Conservation (phyloP, 805 yeast species). For the Spathaspora arborariae region DNA sequence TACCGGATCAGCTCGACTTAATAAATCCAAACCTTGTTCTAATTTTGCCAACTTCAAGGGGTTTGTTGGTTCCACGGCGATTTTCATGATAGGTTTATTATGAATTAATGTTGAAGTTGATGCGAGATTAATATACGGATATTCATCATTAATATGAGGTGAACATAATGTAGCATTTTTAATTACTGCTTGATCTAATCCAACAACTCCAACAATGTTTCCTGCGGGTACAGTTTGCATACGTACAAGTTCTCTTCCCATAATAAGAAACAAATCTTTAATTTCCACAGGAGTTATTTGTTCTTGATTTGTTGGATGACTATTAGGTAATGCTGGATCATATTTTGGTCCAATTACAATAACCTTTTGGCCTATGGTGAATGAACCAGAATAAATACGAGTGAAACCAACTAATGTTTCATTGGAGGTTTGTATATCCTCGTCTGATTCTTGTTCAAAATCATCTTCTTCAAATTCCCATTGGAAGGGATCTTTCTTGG, state of each 20-base stretch:
- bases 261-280: conserved; percentile 69
- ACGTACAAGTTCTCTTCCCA: conserved; percentile 88
- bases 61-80: conserved; percentile 92
- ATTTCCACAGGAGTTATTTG: conserved; percentile 59
- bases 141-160: conserved; percentile 51
- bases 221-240: conserved; percentile 88
- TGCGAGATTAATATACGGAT: conserved; percentile 67
- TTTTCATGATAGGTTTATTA: conserved; percentile 89
- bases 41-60: conserved; percentile 75
- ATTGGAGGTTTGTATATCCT: conserved; percentile 41
- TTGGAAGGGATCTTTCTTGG: conserved; percentile 35
- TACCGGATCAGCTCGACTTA: conserved; percentile 92
- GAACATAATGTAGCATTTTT: conserved; percentile 82
- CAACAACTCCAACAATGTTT: conserved; percentile 90
- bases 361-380: conserved; percentile 70
- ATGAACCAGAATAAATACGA: conserved; percentile 82
- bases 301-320: conserved; percentile 36
- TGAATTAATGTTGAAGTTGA: conserved; percentile 44
- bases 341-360: conserved; percentile 84
- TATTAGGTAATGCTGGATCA: conserved; percentile 51
- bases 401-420: conserved; percentile 86
- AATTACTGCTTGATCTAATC: conserved; percentile 74
- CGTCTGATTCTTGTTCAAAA: conserved; percentile 30
- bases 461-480: conserved; percentile 50
- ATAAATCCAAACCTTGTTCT: conserved; percentile 70